Evolutionary conservation across 2,329 filamentous ascomycete genomes (phyloP).

Genomic region (Fusarium sp.): DNA sequence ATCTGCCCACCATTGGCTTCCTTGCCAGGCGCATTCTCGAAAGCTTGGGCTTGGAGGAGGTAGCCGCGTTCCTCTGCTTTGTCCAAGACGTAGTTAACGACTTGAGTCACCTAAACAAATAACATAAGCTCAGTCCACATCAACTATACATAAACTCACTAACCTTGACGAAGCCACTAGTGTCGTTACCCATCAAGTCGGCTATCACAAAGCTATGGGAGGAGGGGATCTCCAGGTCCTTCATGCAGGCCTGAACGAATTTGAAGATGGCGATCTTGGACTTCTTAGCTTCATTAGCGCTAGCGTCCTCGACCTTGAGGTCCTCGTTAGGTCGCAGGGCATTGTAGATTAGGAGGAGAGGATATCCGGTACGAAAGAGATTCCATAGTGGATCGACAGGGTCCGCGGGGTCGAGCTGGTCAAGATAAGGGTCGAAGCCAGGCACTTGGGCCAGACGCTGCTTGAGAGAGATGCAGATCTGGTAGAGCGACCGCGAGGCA

Average conservation of each 20-base stretch:
- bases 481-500: conserved; percentile 90
- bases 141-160: conserved; percentile 32
- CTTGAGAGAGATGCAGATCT: conserved; percentile 90
- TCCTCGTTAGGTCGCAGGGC: conserved; percentile 77
- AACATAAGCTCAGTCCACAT: not conserved
- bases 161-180: conserved; percentile 96
- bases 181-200: conserved; percentile 93
- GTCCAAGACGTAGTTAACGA: conserved; percentile 93
- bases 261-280: conserved; percentile 92
- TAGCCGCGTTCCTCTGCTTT: conserved; percentile 83
- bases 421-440: conserved; percentile 81
- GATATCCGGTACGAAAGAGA: conserved; percentile 84
- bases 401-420: conserved; percentile 76
- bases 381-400: conserved; percentile 94
- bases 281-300: conserved; percentile 76
- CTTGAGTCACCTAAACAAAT: conserved; percentile 76
- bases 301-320: conserved; percentile 75
- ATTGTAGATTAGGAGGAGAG: conserved; percentile 91
- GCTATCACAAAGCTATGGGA: conserved; percentile 92
- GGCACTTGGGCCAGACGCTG: conserved; percentile 86
- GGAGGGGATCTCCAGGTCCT: conserved; percentile 81
- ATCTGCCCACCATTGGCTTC: conserved; percentile 74
- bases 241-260: conserved; percentile 90
- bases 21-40: conserved; percentile 63
- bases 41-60: conserved; percentile 72